These are phyloP conservation scores for Coriaria nepalensis DNA, from an alignment of 306 rosid species.

Conservation along the genomic window DNA sequence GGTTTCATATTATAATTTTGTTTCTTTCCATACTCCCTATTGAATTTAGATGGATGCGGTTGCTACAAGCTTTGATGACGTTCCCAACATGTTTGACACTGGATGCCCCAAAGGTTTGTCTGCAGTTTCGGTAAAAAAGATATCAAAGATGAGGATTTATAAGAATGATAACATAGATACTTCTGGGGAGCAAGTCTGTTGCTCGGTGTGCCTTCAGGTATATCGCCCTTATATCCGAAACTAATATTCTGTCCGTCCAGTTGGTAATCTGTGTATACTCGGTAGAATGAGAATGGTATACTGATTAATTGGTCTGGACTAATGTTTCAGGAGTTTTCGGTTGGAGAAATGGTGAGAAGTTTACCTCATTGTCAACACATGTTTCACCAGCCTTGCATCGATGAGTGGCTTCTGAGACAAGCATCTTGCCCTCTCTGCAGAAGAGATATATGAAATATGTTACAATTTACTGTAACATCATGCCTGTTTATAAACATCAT, in stretches of 20 bases:
- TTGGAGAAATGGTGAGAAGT: constrained; percentile 88
- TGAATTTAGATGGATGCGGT: constrained; percentile 79
- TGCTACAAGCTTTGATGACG: constrained; percentile 71
- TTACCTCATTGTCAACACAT: constrained; percentile 94
- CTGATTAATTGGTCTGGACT: too few species aligned
- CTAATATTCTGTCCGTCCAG: too few species aligned
- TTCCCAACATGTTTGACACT: constrained; percentile 72
- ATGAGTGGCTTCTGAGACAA: constrained; percentile 89
- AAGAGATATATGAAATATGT: constrained; percentile 94
- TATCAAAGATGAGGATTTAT: constrained; percentile 67
- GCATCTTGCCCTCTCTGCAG: constrained; percentile 98
- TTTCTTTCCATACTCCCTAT: too few species aligned
- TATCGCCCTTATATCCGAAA: too few species aligned
- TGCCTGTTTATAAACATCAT: too few species aligned
- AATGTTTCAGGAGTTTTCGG: constrained; percentile 94
- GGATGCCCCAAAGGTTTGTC: constrained; percentile 86
- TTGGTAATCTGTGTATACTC: too few species aligned
- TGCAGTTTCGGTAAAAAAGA: constrained; percentile 64
- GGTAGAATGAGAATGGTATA: too few species aligned
- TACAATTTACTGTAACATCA: too few species aligned
- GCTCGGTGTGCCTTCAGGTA: constrained; percentile 99
- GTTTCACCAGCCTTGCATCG: constrained; percentile 98
- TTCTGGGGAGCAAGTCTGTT: constrained; percentile 56
- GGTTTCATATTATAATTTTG: too few species aligned
- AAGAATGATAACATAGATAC: constrained; percentile 51